Conservation (phyloP, 1,139 yeast genomes). For the Taphrina flavorubra region DNA sequence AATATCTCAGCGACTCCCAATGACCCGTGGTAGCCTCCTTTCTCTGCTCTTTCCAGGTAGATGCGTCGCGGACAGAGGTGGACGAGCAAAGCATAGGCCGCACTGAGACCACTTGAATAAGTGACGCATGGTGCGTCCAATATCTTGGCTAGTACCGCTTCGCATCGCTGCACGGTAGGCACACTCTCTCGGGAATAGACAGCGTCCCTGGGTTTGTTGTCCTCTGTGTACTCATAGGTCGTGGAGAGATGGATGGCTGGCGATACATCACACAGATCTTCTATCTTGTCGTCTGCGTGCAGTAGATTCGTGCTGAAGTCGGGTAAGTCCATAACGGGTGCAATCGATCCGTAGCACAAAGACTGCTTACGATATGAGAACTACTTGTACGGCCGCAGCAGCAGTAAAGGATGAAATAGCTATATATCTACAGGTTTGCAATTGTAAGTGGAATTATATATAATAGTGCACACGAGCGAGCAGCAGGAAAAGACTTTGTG, state of each 20-base stretch:
- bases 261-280: constrained; percentile 63
- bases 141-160: constrained; percentile 66
- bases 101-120: constrained; percentile 79
- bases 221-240: constrained; percentile 68
- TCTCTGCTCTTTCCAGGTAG: constrained; percentile 60
- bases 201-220: constrained; percentile 56
- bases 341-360: too few relatives aligned
- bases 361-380: too few relatives aligned
- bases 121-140: constrained; percentile 61
- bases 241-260: constrained; percentile 85
- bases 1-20: constrained; percentile 70
- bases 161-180: constrained; percentile 72
- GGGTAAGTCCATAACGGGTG: not conserved
- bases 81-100: constrained; percentile 77
- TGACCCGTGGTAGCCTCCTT: constrained; percentile 81
- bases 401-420: too few relatives aligned
- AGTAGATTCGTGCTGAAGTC: constrained; percentile 49
- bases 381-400: too few relatives aligned
- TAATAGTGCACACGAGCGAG: too few relatives aligned
- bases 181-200: constrained; percentile 75
- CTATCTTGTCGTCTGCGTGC: constrained; percentile 65
- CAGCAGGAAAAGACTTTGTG: too few relatives aligned
- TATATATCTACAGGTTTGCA: too few relatives aligned
- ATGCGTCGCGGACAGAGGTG: constrained; percentile 74
- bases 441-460: too few relatives aligned